Percentiles rank a stretch among this genome's conserved stretches.
Evolutionary conservation across 2,329 filamentous ascomycete genomes (phyloP).

Genomic region (Drechmeria coniospora): DNA sequence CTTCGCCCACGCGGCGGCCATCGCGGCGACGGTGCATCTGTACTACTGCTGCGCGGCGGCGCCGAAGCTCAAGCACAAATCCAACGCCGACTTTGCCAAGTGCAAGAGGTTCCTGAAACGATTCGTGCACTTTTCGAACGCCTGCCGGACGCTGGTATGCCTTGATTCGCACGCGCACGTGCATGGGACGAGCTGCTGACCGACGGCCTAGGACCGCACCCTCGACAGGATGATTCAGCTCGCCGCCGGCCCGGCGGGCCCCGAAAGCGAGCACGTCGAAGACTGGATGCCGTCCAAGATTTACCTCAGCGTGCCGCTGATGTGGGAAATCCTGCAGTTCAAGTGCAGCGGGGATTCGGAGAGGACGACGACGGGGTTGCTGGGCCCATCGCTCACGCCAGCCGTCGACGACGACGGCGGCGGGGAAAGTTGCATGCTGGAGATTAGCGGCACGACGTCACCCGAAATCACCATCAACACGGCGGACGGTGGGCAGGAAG

Average conservation of each 20-base stretch:
- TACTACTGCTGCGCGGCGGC: constrained; percentile 38
- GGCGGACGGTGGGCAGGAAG: constrained; percentile 33
- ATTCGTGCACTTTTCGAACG: constrained; percentile 30
- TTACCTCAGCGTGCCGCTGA: constrained; percentile 33
- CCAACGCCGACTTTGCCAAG: constrained; percentile 34
- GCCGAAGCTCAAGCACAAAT: constrained; percentile 31
- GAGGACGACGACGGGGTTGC: constrained; percentile 20
- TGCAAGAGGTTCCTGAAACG: constrained; percentile 31
- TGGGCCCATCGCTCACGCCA: constrained; percentile 25
- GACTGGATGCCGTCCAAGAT: constrained; percentile 38
- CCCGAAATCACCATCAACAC: constrained; percentile 36
- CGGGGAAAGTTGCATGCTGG: constrained; percentile 23
- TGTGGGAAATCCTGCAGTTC: constrained; percentile 37
- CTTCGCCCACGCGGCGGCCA: constrained; percentile 33
- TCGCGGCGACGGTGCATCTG: constrained; percentile 36
- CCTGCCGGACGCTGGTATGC: constrained; percentile 28
- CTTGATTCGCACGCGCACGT: too few relatives aligned
- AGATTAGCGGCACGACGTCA: constrained; percentile 35
- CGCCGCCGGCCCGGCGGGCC: constrained; percentile 31
- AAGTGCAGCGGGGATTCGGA: constrained; percentile 24
- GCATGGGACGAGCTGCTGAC: too few relatives aligned
- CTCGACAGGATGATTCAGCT: constrained; percentile 33
- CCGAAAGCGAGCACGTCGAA: constrained; percentile 29
- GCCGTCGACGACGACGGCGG: constrained; percentile 13
- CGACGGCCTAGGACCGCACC: constrained; percentile 24